Evolutionary conservation across 305 asterid species (phyloP).

Genomic region (Nicotiana rustica): DNA sequence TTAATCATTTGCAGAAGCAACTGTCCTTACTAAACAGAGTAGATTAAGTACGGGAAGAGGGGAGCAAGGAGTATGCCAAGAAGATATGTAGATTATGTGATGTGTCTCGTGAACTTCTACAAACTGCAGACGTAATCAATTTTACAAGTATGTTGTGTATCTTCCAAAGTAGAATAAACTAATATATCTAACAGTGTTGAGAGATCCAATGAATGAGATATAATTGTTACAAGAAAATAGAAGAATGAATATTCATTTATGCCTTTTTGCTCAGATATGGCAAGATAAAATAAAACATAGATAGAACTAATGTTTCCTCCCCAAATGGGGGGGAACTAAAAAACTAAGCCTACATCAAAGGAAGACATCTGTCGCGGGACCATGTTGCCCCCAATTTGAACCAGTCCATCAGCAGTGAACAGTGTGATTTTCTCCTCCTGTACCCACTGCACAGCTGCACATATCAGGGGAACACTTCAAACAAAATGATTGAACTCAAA

Average conservation of each 20-base stretch:
- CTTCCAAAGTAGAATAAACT: constrained; percentile 2
- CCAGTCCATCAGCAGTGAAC: constrained; percentile 86
- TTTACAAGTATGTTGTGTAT: background rate
- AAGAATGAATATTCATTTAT: background rate
- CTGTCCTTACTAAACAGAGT: background rate
- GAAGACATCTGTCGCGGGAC: constrained; percentile 73
- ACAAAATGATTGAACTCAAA: background rate
- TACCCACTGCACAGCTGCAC: constrained; percentile 86
- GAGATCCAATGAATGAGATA: background rate
- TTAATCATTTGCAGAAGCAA: background rate
- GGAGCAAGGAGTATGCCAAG: background rate
- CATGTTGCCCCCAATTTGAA: constrained; percentile 90
- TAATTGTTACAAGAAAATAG: background rate
- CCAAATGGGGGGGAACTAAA: background rate
- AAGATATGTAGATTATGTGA: background rate
- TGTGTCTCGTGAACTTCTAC: background rate
- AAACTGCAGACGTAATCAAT: background rate
- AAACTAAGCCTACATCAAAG: constrained; percentile 55
- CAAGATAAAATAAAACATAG: background rate
- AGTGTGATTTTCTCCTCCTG: constrained; percentile 80
- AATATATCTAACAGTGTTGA: background rate
- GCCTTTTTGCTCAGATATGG: background rate
- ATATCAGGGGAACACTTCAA: background rate
- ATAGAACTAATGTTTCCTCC: background rate
- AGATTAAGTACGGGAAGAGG: background rate